Percentiles rank a stretch among this genome's conserved stretches.
Evolutionary conservation across 352 stramenopile genomes (phyloP).

Genomic region (Globisporangium splendens): DNA sequence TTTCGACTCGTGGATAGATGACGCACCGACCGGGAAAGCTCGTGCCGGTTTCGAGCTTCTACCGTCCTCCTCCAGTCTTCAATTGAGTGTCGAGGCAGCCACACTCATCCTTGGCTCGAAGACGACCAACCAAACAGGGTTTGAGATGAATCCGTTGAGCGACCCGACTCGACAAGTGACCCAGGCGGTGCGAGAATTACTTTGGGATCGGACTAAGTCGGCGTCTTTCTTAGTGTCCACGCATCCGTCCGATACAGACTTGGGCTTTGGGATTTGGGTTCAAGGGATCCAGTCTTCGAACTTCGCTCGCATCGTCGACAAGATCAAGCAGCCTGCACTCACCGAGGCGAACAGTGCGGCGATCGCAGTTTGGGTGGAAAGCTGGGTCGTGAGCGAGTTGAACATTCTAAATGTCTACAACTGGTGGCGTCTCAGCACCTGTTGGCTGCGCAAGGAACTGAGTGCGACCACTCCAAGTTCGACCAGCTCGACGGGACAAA

Average conservation of each 20-base stretch:
- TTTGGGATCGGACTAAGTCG: constrained; percentile 26
- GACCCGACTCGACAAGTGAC: constrained; percentile 15
- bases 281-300: constrained; percentile 28
- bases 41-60: constrained; percentile 65
- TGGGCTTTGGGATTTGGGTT: constrained; percentile 45
- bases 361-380: constrained; percentile 34
- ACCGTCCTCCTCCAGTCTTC: constrained; percentile 25
- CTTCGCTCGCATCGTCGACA: constrained; percentile 11
- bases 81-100: constrained; percentile 59
- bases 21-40: constrained; percentile 33
- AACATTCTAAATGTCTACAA: constrained; percentile 39
- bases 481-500: constrained; percentile 9
- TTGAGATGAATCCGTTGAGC: constrained; percentile 58
- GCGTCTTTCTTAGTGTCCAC: constrained; percentile 38
- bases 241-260: constrained; percentile 23
- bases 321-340: constrained; percentile 18
- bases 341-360: constrained; percentile 17
- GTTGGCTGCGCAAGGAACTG: constrained; percentile 30
- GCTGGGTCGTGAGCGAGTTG: constrained; percentile 31
- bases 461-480: constrained; percentile 14
- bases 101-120: constrained; percentile 45
- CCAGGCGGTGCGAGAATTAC: constrained; percentile 20
- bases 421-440: constrained; percentile 53
- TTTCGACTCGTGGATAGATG: constrained; percentile 67
- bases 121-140: constrained; percentile 49